Conservation (phyloP, 257 asterid species). For the Primulina eburnea region DNA sequence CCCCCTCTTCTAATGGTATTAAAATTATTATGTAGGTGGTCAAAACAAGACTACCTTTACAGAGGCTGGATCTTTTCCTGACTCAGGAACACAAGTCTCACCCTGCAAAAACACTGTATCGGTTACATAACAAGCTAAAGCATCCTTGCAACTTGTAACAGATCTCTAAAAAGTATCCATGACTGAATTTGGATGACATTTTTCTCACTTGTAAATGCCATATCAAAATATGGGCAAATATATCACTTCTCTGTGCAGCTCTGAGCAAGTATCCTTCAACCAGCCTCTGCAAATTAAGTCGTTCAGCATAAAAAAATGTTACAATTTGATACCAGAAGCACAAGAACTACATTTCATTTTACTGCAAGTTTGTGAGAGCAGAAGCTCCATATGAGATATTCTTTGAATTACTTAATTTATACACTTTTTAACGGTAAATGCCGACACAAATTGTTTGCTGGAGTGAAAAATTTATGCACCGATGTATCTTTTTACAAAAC, state of each 20-base stretch:
- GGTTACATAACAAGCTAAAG: slow-evolving; percentile 27
- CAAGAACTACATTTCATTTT: neutral
- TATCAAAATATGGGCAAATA: slow-evolving; percentile 94
- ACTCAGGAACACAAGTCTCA: slow-evolving; percentile 68
- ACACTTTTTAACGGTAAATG: slow-evolving; percentile 2
- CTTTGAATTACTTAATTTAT: slow-evolving; percentile 5
- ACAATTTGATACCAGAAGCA: slow-evolving; percentile 20
- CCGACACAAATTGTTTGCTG: neutral
- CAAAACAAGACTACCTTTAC: slow-evolving; percentile 51
- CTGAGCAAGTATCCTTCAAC: slow-evolving; percentile 98
- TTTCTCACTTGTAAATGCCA: slow-evolving; percentile 89
- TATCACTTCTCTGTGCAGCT: slow-evolving; percentile 96
- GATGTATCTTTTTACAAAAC: slow-evolving; percentile 12
- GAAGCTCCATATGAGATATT: neutral
- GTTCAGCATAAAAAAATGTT: slow-evolving; percentile 20
- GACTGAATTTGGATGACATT: neutral
- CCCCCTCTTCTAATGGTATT: slow-evolving; percentile 8
- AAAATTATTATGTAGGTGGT: neutral
- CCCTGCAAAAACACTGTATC: slow-evolving; percentile 58
- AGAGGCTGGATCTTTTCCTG: slow-evolving; percentile 64
- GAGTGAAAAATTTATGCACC: slow-evolving; percentile 3
- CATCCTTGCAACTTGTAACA: slow-evolving; percentile 22
- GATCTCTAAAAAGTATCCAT: neutral
- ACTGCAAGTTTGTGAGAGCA: neutral
- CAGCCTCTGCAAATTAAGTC: slow-evolving; percentile 63